Conservation (phyloP, 2,329 filamentous ascomycete genomes). For the Colletotrichum gigasporum region DNA sequence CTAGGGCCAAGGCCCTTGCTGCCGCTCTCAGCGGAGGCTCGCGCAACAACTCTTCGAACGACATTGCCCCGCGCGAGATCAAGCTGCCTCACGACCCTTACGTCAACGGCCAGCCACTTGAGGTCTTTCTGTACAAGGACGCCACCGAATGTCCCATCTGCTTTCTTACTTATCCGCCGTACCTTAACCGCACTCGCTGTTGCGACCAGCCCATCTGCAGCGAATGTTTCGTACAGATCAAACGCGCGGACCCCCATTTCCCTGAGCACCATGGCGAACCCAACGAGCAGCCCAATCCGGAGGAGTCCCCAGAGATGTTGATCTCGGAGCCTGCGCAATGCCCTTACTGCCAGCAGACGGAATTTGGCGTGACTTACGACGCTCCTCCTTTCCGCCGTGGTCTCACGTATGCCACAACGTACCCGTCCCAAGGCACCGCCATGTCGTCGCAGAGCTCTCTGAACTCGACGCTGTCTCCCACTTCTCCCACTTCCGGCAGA, state of each 20-base stretch:
- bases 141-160: constrained; percentile 93
- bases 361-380: constrained; percentile 96
- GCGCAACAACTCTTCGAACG: constrained; percentile 75
- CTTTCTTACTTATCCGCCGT: constrained; percentile 94
- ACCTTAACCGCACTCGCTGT: constrained; percentile 92
- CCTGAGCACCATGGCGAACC: constrained; percentile 76
- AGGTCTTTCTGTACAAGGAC: constrained; percentile 94
- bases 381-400: constrained; percentile 89
- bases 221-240: constrained; percentile 99
- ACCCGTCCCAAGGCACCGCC: constrained; percentile 69
- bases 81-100: constrained; percentile 83
- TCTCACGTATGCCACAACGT: constrained; percentile 70
- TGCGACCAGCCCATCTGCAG: constrained; percentile 97
- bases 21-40: constrained; percentile 80
- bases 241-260: constrained; percentile 89
- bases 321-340: constrained; percentile 93
- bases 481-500: constrained; percentile 48
- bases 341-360: constrained; percentile 93
- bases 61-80: constrained; percentile 81
- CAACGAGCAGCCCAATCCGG: constrained; percentile 47
- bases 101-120: constrained; percentile 92
- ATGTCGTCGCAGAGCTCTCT: constrained; percentile 90
- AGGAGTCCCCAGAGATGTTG: constrained; percentile 69
- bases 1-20: constrained; percentile 88
- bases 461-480: constrained; percentile 63